Conservation (phyloP, 2,329 filamentous ascomycete species). For the Colletotrichum euphorbiae region DNA sequence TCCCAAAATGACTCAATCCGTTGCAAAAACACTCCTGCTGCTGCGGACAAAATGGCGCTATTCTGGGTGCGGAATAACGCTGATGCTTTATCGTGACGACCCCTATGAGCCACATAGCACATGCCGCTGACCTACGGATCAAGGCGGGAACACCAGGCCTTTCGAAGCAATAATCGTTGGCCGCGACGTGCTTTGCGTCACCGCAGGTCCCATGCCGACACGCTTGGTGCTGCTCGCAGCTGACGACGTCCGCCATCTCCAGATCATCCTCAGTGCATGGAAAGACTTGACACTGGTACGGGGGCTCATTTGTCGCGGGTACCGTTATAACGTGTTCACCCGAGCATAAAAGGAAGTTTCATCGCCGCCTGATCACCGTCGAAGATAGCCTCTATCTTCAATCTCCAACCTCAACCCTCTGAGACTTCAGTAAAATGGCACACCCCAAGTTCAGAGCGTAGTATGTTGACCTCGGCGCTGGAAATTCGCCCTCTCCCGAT, state of each 20-base stretch:
- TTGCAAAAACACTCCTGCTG: no score
- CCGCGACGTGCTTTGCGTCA: not conserved
- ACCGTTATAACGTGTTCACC: no score
- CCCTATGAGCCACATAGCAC: not conserved
- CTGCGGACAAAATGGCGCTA: not conserved
- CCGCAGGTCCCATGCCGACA: no score
- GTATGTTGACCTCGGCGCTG: constrained; percentile 45
- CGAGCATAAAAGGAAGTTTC: no score
- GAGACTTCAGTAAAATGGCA: constrained; percentile 42
- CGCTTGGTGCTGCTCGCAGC: not conserved
- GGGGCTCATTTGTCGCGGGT: no score
- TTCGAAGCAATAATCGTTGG: not conserved
- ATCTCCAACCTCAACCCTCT: constrained; percentile 39
- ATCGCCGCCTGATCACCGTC: not conserved
- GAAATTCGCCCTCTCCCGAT: constrained; percentile 50
- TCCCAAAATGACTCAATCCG: no score
- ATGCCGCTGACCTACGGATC: no score
- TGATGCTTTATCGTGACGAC: constrained; percentile 6
- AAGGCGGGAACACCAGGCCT: not conserved
- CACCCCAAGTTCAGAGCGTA: no score
- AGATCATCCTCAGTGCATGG: not conserved
- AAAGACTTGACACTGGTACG: no score
- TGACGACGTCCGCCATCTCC: not conserved
- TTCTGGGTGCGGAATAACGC: not conserved
- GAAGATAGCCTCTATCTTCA: not conserved